These are phyloP conservation scores for Epichloe baconii DNA, from an alignment of 2,329 filamentous ascomycete species.

Conservation along the genomic window DNA sequence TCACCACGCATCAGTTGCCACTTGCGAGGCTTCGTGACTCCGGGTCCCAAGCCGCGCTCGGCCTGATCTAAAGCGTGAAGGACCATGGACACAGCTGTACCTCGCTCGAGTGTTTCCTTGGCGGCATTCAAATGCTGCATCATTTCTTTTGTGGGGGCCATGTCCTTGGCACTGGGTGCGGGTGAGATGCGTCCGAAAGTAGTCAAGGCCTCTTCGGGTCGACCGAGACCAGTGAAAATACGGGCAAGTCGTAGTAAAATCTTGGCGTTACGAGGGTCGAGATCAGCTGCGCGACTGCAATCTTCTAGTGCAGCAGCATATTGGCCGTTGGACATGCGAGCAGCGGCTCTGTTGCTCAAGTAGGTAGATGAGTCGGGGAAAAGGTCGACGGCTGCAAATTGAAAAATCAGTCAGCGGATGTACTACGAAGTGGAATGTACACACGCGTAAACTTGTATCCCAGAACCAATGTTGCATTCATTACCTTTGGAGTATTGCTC, in stretches of 20 bases:
- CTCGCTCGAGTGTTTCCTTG: conserved; percentile 59
- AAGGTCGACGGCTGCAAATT: conserved; percentile 61
- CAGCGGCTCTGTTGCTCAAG: conserved; percentile 87
- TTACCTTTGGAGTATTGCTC: conserved; percentile 90
- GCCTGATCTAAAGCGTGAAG: conserved; percentile 86
- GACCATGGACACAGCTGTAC: conserved; percentile 79
- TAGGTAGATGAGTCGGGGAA: conserved; percentile 80
- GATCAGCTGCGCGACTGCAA: conserved; percentile 65
- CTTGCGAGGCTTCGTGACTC: conserved; percentile 73
- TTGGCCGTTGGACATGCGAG: conserved; percentile 76
- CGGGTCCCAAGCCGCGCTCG: conserved; percentile 60
- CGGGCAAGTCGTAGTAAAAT: conserved; percentile 78
- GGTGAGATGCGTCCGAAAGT: conserved; percentile 73
- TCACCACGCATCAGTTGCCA: conserved; percentile 91
- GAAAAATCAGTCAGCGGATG: not conserved
- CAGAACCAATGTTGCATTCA: conserved; percentile 1
- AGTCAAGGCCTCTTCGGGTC: conserved; percentile 73
- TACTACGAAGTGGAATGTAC: not conserved
- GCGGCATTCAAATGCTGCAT: conserved; percentile 67
- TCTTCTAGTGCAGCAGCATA: conserved; percentile 76
- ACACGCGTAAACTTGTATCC: not conserved
- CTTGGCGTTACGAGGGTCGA: conserved; percentile 79
- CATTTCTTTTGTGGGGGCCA: conserved; percentile 71
- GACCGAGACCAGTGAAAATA: conserved; percentile 77
- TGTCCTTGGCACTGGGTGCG: conserved; percentile 72